Percentiles rank a stretch among this genome's conserved stretches.
Evolutionary conservation across 2,329 filamentous ascomycete species (phyloP).

Genomic region (Penicillium sclerotiorum): DNA sequence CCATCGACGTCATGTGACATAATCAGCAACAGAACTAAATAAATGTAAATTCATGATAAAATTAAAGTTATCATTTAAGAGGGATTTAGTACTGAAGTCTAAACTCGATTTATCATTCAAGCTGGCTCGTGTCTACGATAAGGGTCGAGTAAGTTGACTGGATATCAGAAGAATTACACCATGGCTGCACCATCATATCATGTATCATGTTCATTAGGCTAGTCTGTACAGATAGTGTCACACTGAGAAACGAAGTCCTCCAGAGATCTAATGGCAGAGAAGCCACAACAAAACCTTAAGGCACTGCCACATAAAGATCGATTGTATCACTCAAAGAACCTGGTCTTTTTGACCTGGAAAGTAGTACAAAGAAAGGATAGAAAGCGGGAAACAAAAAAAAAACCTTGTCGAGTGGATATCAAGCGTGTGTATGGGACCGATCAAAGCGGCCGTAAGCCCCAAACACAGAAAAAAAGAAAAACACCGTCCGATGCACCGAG

Average conservation of each 20-base stretch:
- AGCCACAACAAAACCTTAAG: neutral
- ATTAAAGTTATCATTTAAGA: neutral
- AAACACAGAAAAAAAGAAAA: slow-evolving; percentile 31
- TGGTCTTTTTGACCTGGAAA: neutral
- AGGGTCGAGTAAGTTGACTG: too few relatives aligned
- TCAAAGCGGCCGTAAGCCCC: slow-evolving; percentile 12
- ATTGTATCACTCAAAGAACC: neutral
- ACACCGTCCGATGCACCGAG: slow-evolving; percentile 43
- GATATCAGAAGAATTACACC: slow-evolving; percentile 5
- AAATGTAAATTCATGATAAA: neutral
- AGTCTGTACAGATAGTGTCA: slow-evolving; percentile 22
- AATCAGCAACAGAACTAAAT: neutral
- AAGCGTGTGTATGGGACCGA: slow-evolving; percentile 25
- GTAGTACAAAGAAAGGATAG: neutral
- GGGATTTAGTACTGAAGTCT: neutral
- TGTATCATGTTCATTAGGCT: slow-evolving; percentile 15
- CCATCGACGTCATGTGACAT: slow-evolving; percentile 23
- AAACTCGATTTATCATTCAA: too few relatives aligned
- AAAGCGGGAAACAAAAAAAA: neutral
- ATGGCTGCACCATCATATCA: neutral
- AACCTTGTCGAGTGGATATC: slow-evolving; percentile 25
- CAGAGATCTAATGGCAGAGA: neutral
- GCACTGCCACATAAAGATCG: neutral
- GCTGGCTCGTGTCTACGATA: too few relatives aligned
- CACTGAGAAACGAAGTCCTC: neutral